Evolutionary conservation across 371 early-diverging fungal species (phyloP).

Genomic region (Mucor piriformis): DNA sequence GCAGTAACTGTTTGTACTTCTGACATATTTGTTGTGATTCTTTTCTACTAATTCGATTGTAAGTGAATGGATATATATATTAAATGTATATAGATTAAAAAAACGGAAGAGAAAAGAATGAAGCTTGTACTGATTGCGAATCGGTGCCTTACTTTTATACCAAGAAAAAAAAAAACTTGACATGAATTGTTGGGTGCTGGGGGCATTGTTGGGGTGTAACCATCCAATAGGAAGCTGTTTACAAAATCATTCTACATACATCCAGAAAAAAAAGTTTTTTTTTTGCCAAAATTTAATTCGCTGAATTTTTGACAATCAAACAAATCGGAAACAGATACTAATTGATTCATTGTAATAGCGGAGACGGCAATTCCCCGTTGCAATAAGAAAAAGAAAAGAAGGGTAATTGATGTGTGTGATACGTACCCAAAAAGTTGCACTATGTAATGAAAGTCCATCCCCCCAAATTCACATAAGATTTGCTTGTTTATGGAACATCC

Average conservation of each 20-base stretch:
- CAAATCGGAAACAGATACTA: not conserved
- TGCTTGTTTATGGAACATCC: not conserved
- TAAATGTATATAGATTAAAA: not conserved
- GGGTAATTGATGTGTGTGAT: not conserved
- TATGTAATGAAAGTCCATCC: not conserved
- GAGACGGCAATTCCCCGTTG: not conserved
- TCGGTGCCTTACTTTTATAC: not conserved
- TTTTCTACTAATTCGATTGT: not conserved
- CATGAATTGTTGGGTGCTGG: slow-evolving; percentile 37
- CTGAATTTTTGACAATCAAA: not conserved
- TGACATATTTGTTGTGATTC: slow-evolving; percentile 20
- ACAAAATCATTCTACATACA: not conserved
- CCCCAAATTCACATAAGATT: not conserved
- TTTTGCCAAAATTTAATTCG: not conserved
- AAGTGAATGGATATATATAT: slow-evolving; percentile 10
- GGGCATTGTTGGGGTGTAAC: slow-evolving; percentile 37
- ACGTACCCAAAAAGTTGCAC: slow-evolving; percentile 5
- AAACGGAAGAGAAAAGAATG: slow-evolving; percentile 1
- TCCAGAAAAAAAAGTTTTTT: not conserved
- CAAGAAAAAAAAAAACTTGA: slow-evolving; percentile 4
- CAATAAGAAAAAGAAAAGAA: not conserved
- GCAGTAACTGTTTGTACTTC: slow-evolving; percentile 17
- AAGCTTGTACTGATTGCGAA: not conserved
- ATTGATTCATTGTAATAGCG: not conserved
- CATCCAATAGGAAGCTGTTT: slow-evolving; percentile 33